Conservation (phyloP, 306 rosid genomes). For the Quercus agrifolia region DNA sequence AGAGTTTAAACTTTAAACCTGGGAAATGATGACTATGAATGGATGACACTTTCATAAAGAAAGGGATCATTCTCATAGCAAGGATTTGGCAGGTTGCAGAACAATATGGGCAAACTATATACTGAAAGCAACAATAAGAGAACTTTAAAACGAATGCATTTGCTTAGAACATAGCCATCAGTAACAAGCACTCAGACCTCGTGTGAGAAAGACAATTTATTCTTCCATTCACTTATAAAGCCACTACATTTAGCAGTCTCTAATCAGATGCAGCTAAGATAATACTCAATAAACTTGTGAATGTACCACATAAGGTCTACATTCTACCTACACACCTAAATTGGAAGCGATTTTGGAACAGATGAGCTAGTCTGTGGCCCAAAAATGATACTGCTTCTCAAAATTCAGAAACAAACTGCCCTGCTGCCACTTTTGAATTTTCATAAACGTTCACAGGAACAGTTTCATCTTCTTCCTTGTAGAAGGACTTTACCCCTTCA, state of each 20-base stretch:
- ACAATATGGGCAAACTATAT: not conserved
- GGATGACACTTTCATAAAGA: not conserved
- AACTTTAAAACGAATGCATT: not conserved
- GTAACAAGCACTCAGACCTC: not conserved
- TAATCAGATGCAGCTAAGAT: not conserved
- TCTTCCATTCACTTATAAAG: not conserved
- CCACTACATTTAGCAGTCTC: not conserved
- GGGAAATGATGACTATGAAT: not conserved
- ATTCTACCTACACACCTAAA: conserved; percentile 53
- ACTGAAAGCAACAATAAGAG: not conserved
- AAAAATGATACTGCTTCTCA: conserved; percentile 94
- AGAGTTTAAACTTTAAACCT: conserved; percentile 1
- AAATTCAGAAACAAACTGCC: conserved; percentile 62
- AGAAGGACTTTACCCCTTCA: conserved; percentile 85
- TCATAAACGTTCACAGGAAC: conserved; percentile 78
- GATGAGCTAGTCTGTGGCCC: conserved; percentile 86
- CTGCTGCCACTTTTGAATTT: conserved; percentile 75
- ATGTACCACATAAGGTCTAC: not conserved
- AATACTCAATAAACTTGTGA: not conserved
- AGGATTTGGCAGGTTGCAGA: not conserved
- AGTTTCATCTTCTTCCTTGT: conserved; percentile 71
- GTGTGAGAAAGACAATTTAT: not conserved
- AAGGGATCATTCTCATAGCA: not conserved
- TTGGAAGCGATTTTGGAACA: conserved; percentile 86
- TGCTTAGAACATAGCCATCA: not conserved